Evolutionary conservation across 2,329 filamentous ascomycete species (phyloP), one percentile per base, ranked within the genome.

Genomic region (Phialophora tarda): DNA sequence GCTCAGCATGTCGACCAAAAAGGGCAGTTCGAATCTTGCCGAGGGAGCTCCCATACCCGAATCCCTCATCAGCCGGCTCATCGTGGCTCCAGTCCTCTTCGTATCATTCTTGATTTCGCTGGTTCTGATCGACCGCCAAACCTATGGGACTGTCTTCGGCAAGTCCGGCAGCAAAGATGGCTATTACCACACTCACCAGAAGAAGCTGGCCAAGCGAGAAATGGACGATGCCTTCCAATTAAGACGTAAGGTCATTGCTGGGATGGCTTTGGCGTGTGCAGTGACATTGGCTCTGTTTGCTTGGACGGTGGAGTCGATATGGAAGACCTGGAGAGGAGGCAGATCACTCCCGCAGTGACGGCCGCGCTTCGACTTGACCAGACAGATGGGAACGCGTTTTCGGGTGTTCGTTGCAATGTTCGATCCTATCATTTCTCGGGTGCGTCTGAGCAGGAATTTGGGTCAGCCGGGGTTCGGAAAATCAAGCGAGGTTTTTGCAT

Each of bases 81-180:
- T 91, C 71, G 81, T 89, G 77, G 89, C 87, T 0, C 88, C 89
- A 7, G 71, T 91, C 68, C 82, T 87, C 69, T 85, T 90, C 75
- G 79, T 86, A 59, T 84, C 86, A 24, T 90, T 91, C 77, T 75
- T 91, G 50, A 54, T 90, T 69, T 90, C 88, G 1, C 84, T 91
- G 54, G 82, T 84, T 74, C 76, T 89, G 59, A 83, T 91, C 51
- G 88, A 91, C 78, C 78, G 83, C 59, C 82, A 82, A 65, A 86
- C 82, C 78, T 86, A 72, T 73, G 81, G 73, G 74, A 82, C 76
- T 81, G 87, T 77, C 32, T 71, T 77, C 65, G n/a, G 63, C 71
- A 61, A 66, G 62, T 48, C 55, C 58, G 65, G 71, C 5, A 73
- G 75, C 59, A 75, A 74, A 24, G 68, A 75, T 21, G 81, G 77